Evolutionary conservation across 2,329 filamentous ascomycete genomes (phyloP), one percentile per base, ranked within the genome.

Genomic region (Chrysoporthe cubensis): DNA sequence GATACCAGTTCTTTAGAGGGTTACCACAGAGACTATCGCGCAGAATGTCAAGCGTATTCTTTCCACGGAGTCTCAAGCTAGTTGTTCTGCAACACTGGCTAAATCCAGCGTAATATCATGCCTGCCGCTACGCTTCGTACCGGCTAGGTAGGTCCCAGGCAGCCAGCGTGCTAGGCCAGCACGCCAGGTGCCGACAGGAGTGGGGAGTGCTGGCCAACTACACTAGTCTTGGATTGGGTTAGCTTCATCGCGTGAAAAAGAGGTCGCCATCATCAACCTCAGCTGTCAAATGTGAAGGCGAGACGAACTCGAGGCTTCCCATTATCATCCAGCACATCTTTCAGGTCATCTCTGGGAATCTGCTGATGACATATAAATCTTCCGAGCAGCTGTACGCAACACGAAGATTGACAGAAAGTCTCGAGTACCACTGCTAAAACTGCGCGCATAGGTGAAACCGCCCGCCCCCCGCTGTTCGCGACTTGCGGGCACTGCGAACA

Each of bases 361-460:
- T 44, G 34, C 61, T 44, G 21, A 70, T 68, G 66, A 64, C 44
- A 57, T 21, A n/a, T 21, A 44, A 21, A 61, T 42, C 54, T 42
- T 42, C 50, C 21, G 40, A 64, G 37, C 59, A 62, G 63, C 62
- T 68, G 68, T 70, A 68, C 44, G 68, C 44, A 65, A 43, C 48
- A 66, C 40, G 37, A 21, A 21, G 2, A 46, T 21, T 37, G 57
- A 64, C 54, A 64, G 34, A 56, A 50, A 52, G 7, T 16, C 18
- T 14, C 32, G 40, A 63, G 32, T 32, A 42, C 7, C 63, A 21
- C 60, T 57, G 59, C 62, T 68, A 66, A 70, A 0, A 68, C 62
- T 60, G 52, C 54, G 68, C 68, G 66, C 59, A 68, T 64, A 70
- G 68, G 68, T 68, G 66, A 70, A 68, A 64, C 60, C 66, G 66